Conservation (phyloP, 2,329 filamentous ascomycete genomes). For the Ilyonectria sp. region DNA sequence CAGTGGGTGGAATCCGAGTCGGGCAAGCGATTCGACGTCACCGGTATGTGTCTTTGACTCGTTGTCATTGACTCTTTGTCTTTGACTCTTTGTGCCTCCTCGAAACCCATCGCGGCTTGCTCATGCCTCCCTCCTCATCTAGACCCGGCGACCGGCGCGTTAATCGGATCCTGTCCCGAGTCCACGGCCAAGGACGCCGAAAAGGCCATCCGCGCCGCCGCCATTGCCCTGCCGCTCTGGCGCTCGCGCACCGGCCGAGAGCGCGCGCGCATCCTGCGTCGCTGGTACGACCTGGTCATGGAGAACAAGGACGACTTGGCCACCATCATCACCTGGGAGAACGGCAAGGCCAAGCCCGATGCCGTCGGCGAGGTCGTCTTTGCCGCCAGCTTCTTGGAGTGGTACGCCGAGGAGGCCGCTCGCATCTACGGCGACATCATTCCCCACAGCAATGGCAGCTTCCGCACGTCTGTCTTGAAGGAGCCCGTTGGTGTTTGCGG, state of each 20-base stretch:
- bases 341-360: conserved; percentile 75
- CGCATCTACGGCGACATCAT: conserved; percentile 72
- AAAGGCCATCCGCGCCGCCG: conserved; percentile 77
- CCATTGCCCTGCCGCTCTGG: conserved; percentile 72
- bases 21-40: conserved; percentile 79
- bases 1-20: conserved; percentile 79
- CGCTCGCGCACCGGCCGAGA: conserved; percentile 70
- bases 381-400: conserved; percentile 70
- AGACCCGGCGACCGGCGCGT: conserved; percentile 77
- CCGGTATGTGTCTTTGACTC: conserved; percentile 13
- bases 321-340: conserved; percentile 77
- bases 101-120: neutral
- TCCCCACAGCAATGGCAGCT: conserved; percentile 68
- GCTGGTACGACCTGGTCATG: conserved; percentile 74
- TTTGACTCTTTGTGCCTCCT: neutral
- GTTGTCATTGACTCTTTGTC: too few relatives aligned
- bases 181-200: conserved; percentile 76
- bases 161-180: conserved; percentile 80
- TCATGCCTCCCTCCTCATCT: neutral
- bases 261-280: conserved; percentile 69
- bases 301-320: conserved; percentile 76
- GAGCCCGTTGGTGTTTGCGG: conserved; percentile 35
- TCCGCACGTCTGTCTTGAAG: conserved; percentile 55
- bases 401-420: conserved; percentile 73
- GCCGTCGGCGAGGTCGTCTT: conserved; percentile 69